Evolutionary conservation across 2,329 filamentous ascomycete genomes (phyloP).

Genomic region (Penicillium sp.): DNA sequence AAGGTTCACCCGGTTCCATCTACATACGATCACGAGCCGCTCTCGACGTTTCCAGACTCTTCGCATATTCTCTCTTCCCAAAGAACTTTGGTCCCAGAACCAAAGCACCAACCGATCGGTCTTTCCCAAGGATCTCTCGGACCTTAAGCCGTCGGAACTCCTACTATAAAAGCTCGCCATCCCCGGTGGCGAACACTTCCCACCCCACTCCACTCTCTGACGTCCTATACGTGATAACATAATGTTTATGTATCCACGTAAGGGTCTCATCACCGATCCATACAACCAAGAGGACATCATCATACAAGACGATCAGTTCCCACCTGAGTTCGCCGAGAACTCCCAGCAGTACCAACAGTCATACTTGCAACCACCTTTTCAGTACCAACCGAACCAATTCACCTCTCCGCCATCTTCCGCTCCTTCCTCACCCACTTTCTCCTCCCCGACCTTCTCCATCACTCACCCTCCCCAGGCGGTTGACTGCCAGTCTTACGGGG

Average conservation of each 20-base stretch:
- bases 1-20: conserved; percentile 17
- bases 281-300: conserved; percentile 33
- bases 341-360: conserved; percentile 28
- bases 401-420: conserved; percentile 39
- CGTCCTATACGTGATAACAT: conserved; percentile 31
- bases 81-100: not conserved
- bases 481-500: conserved; percentile 33
- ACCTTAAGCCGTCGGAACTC: conserved; percentile 27
- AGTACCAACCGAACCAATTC: conserved; percentile 32
- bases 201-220: conserved; percentile 25
- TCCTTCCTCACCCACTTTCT: conserved; percentile 34
- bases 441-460: conserved; percentile 32
- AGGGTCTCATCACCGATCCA: conserved; percentile 44
- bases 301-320: conserved; percentile 42
- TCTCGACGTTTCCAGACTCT: conserved; percentile 35
- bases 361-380: conserved; percentile 35
- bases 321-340: conserved; percentile 33
- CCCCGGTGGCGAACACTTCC: conserved; percentile 30
- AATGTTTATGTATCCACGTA: conserved; percentile 45
- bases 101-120: not conserved
- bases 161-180: conserved; percentile 30
- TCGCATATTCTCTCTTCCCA: conserved; percentile 10
- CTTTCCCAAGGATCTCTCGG: conserved; percentile 25
- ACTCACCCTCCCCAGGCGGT: conserved; percentile 27
- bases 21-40: conserved; percentile 15